These are phyloP conservation scores for Curvularia verruculosa DNA, from an alignment of 2,329 filamentous ascomycete species.

Conservation along the genomic window DNA sequence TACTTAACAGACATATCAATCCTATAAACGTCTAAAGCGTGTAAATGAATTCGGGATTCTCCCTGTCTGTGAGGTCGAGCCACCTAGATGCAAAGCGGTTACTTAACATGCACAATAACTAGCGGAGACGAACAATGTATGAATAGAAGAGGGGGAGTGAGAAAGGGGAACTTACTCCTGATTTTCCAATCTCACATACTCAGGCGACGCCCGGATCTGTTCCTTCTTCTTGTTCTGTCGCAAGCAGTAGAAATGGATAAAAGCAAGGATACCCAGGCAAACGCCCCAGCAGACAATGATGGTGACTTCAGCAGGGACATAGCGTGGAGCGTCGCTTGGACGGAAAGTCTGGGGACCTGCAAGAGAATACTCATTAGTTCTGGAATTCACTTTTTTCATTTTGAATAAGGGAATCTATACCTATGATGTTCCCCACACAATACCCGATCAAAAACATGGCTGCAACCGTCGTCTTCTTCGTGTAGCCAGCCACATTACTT, in stretches of 20 bases:
- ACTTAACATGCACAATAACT: neutral
- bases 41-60: conserved; percentile 70
- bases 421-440: conserved; percentile 50
- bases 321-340: conserved; percentile 52
- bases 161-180: conserved; percentile 61
- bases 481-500: conserved; percentile 65
- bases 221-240: conserved; percentile 66
- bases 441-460: conserved; percentile 57
- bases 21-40: conserved; percentile 48
- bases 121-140: conserved; percentile 1
- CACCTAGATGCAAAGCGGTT: conserved; percentile 43
- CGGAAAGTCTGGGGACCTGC: conserved; percentile 52
- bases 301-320: conserved; percentile 67
- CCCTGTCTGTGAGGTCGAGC: conserved; percentile 68
- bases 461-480: conserved; percentile 65
- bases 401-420: conserved; percentile 10
- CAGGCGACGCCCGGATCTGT: conserved; percentile 56
- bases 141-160: neutral
- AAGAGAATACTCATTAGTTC: neutral
- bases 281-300: conserved; percentile 66
- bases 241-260: conserved; percentile 68
- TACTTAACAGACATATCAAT: neutral
- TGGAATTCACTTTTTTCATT: neutral
- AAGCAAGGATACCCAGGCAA: conserved; percentile 61
- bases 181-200: conserved; percentile 67